Evolutionary conservation across 2,329 filamentous ascomycete species (phyloP).

Genomic region (Thyridium curvatum): DNA sequence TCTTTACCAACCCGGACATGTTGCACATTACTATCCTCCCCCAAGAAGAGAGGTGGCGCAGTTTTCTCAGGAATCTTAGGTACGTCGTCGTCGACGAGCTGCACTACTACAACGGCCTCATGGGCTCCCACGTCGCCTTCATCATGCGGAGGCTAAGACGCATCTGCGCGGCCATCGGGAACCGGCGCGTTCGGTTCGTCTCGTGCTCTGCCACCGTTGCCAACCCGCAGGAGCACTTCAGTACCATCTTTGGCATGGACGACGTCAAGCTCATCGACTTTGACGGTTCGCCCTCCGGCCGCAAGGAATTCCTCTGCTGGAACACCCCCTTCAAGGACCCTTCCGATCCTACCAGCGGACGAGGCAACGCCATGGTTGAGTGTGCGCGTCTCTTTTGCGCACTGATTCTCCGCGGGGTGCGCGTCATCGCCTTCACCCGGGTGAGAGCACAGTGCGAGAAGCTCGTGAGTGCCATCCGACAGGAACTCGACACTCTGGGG

Average conservation of each 20-base stretch:
- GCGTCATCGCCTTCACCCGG: conserved; percentile 88
- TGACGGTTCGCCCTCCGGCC: conserved; percentile 85
- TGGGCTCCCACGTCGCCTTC: conserved; percentile 89
- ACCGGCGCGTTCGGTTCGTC: conserved; percentile 78
- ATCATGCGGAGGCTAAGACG: conserved; percentile 87
- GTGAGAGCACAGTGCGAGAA: conserved; percentile 85
- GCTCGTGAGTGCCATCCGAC: conserved; percentile 71
- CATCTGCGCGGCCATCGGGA: conserved; percentile 86
- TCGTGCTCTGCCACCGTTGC: conserved; percentile 96
- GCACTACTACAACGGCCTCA: conserved; percentile 92
- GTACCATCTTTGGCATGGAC: conserved; percentile 84
- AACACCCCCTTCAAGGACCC: conserved; percentile 94
- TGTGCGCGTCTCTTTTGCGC: conserved; percentile 89
- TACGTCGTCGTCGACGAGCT: conserved; percentile 90
- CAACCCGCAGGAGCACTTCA: conserved; percentile 88
- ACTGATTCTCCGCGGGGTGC: conserved; percentile 77
- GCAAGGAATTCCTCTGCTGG: conserved; percentile 96
- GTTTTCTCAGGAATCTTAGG: conserved; percentile 77
- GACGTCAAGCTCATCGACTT: conserved; percentile 78
- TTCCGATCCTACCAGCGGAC: conserved; percentile 75
- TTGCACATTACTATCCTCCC: conserved; percentile 89
- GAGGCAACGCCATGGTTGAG: conserved; percentile 76
- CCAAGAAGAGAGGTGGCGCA: conserved; percentile 83
- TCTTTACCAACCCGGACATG: conserved; percentile 99
- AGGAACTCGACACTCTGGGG: conserved; percentile 67